A percentile compares a stretch with the other conserved stretches of the same genome.
Conservation (phyloP, 495 filamentous ascomycete genomes). For the Geoglossum glabrum region DNA sequence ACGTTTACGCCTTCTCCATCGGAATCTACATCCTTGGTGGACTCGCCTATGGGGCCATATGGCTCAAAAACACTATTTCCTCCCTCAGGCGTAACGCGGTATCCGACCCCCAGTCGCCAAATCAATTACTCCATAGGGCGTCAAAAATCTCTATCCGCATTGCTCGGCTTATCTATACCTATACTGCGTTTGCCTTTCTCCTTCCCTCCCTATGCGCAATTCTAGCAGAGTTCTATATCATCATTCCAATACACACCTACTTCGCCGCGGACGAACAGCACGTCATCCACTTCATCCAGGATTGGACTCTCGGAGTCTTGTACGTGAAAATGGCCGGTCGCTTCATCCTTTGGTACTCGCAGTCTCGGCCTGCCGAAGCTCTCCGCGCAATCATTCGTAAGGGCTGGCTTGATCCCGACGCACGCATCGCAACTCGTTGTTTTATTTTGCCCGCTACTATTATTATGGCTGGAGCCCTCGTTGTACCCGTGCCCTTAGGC, state of each 20-base stretch:
- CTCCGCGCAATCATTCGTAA: conserved; percentile 54
- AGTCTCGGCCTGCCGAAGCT: conserved; percentile 49
- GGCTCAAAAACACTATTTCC: conserved; percentile 26
- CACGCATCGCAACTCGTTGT: conserved; percentile 53
- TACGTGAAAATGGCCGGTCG: conserved; percentile 76
- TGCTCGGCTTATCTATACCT: conserved; percentile 43
- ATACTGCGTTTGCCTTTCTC: conserved; percentile 45
- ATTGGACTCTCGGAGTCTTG: conserved; percentile 83
- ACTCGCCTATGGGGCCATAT: conserved; percentile 34
- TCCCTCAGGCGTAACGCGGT: conserved; percentile 18
- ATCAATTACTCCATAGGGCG: conserved; percentile 11
- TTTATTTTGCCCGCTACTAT: conserved; percentile 56
- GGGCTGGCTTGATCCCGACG: conserved; percentile 68
- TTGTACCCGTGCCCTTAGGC: conserved; percentile 33
- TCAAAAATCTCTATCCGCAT: background rate
- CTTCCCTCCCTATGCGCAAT: conserved; percentile 70
- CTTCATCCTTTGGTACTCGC: conserved; percentile 37
- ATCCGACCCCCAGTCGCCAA: conserved; percentile 20
- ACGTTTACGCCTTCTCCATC: conserved; percentile 87
- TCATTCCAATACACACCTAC: conserved; percentile 78
- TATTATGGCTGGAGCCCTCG: conserved; percentile 35
- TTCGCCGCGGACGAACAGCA: conserved; percentile 37
- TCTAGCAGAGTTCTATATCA: conserved; percentile 68
- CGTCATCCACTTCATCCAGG: conserved; percentile 72
- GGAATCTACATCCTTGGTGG: conserved; percentile 63